phyloP scores from a whole-genome alignment of 23 red algal species.

The Gracilaria caudata region DNA sequence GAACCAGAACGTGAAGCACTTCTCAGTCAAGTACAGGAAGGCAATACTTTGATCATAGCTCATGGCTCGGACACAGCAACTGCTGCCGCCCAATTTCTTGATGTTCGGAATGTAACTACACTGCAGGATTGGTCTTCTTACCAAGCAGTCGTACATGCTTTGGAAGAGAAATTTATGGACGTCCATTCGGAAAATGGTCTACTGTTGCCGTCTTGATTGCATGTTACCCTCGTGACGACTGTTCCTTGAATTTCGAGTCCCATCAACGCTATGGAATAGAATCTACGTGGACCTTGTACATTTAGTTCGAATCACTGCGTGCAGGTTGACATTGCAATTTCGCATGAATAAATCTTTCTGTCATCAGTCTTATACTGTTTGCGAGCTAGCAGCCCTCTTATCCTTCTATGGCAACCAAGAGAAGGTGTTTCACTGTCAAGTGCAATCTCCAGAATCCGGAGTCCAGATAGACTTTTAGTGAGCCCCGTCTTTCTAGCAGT shows the following conservation, averaged over 20 bases:
- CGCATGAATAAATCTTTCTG: not conserved
- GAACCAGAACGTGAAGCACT: not conserved
- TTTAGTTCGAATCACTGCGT: not conserved
- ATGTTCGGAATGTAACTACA: not conserved
- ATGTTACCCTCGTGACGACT: not conserved
- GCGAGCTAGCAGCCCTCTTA: not conserved
- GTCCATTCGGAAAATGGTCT: not conserved
- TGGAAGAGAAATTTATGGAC: conserved; percentile 41
- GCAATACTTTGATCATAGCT: conserved; percentile 4
- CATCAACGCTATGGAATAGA: not conserved
- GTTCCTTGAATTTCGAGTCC: not conserved
- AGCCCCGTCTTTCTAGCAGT: not conserved
- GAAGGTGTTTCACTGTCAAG: not conserved
- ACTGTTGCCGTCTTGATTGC: conserved; percentile 15
- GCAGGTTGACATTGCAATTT: not conserved
- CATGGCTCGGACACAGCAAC: conserved; percentile 36
- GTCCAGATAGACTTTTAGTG: not conserved
- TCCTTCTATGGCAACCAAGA: not conserved
- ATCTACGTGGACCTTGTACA: not conserved
- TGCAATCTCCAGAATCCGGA: no score
- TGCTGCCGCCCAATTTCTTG: conserved; percentile 13
- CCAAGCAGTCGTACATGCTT: conserved; percentile 20
- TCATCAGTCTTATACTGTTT: not conserved
- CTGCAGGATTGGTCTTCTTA: conserved; percentile 40
- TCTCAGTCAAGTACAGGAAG: not conserved